These are phyloP conservation scores for Pezicula radicicola DNA, from an alignment of 2,329 filamentous ascomycete genomes.

Conservation along the genomic window DNA sequence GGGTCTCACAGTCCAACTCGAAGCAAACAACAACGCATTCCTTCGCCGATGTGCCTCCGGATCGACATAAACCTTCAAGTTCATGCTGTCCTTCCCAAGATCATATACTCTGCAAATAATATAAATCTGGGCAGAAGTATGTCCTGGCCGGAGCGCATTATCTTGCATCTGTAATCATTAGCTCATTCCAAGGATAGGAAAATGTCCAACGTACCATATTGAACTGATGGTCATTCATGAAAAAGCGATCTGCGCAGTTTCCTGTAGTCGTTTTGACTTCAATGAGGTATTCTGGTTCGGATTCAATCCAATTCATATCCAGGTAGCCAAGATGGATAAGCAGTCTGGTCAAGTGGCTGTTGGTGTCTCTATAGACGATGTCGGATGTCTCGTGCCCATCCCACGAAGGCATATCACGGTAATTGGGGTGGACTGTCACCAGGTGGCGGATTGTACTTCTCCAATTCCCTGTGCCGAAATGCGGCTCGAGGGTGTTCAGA, in stretches of 20 bases:
- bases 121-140: conserved; percentile 29
- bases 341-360: conserved; percentile 28
- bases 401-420: conserved; percentile 37
- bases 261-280: too few relatives aligned
- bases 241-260: too few relatives aligned
- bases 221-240: too few relatives aligned
- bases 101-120: conserved; percentile 39
- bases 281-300: too few relatives aligned
- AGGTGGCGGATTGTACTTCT: conserved; percentile 42
- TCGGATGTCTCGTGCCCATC: conserved; percentile 41
- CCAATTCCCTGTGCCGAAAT: conserved; percentile 41
- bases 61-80: conserved; percentile 36
- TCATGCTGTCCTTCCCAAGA: conserved; percentile 27
- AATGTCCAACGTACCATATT: too few relatives aligned
- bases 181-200: too few relatives aligned
- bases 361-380: conserved; percentile 39
- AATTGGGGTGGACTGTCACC: conserved; percentile 34
- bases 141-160: conserved; percentile 22
- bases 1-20: conserved; percentile 16
- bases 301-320: too few relatives aligned
- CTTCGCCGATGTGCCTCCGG: conserved; percentile 26
- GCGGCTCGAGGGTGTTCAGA: conserved; percentile 25
- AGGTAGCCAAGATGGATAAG: conserved; percentile 30
- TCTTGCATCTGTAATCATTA: conserved; percentile 5
- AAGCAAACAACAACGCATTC: conserved; percentile 17